Evolutionary conservation across 2,329 filamentous ascomycete species (phyloP).

Genomic region (Trichoderma polysporum): DNA sequence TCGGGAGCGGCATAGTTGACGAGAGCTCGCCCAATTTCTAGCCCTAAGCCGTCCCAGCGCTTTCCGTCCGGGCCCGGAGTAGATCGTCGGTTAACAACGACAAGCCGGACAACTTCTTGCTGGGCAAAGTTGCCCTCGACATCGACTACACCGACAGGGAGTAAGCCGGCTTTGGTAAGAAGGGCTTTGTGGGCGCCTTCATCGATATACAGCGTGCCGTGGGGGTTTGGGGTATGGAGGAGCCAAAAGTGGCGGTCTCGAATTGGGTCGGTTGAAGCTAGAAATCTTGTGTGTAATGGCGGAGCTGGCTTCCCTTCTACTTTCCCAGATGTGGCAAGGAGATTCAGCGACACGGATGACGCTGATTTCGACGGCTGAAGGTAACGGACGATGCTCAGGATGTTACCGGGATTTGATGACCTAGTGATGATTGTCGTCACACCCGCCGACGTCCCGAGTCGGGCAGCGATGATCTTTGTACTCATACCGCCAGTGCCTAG

Average conservation of each 20-base stretch:
- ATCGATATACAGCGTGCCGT: slow-evolving; percentile 91
- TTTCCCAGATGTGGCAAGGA: slow-evolving; percentile 30
- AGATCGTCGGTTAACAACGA: slow-evolving; percentile 67
- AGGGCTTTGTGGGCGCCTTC: slow-evolving; percentile 81
- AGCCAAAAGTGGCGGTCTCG: slow-evolving; percentile 97
- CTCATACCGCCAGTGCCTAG: slow-evolving; percentile 96
- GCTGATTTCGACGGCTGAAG: slow-evolving; percentile 29
- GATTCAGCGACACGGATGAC: slow-evolving; percentile 40
- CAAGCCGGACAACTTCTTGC: slow-evolving; percentile 85
- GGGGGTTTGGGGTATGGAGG: slow-evolving; percentile 83
- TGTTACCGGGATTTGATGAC: slow-evolving; percentile 91
- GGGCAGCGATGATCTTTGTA: slow-evolving; percentile 93
- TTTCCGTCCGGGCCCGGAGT: slow-evolving; percentile 43
- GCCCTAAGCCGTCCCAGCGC: slow-evolving; percentile 51
- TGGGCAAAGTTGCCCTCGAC: slow-evolving; percentile 87
- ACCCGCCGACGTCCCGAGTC: slow-evolving; percentile 87
- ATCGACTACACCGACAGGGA: slow-evolving; percentile 87
- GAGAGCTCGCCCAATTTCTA: slow-evolving; percentile 82
- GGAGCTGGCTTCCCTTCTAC: slow-evolving; percentile 33
- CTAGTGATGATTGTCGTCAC: slow-evolving; percentile 95
- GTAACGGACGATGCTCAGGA: slow-evolving; percentile 80
- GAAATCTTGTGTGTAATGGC: slow-evolving; percentile 84
- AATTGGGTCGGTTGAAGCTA: slow-evolving; percentile 80
- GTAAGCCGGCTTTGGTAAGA: slow-evolving; percentile 77
- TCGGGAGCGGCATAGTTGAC: slow-evolving; percentile 92